These are phyloP conservation scores for Leishmania arabica DNA, from an alignment of 208 protist species.

Conservation along the genomic window DNA sequence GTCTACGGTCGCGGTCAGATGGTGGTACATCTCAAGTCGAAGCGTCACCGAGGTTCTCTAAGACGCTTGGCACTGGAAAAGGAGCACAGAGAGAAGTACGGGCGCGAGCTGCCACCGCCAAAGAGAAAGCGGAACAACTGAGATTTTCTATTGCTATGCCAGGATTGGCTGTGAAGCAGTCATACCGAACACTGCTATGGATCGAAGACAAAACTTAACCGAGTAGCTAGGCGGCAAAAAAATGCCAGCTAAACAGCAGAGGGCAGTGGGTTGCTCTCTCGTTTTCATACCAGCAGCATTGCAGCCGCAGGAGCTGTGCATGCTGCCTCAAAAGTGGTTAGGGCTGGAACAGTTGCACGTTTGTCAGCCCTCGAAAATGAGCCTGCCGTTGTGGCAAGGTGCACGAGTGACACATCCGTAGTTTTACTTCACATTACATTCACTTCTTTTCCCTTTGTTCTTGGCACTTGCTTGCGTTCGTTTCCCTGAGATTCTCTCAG, in stretches of 20 bases:
- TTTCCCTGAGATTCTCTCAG: constrained; percentile 7
- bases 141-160: background rate
- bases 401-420: background rate
- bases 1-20: constrained; percentile 60
- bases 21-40: constrained; percentile 57
- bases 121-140: constrained; percentile 30
- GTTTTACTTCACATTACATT: background rate
- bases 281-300: background rate
- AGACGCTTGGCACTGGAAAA: constrained; percentile 45
- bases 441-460: background rate
- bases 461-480: background rate
- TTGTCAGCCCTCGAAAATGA: background rate
- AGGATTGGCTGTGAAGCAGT: background rate
- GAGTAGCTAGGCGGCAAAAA: background rate
- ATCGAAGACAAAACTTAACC: background rate
- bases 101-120: constrained; percentile 55
- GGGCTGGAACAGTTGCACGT: background rate
- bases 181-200: background rate
- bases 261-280: background rate
- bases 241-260: background rate
- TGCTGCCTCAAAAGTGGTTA: background rate
- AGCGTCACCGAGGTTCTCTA: constrained; percentile 64
- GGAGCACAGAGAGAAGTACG: constrained; percentile 61
- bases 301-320: background rate
- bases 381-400: background rate